These are phyloP conservation scores for Mycena venus DNA, from an alignment of 768 basidiomycete genomes.

Conservation along the genomic window DNA sequence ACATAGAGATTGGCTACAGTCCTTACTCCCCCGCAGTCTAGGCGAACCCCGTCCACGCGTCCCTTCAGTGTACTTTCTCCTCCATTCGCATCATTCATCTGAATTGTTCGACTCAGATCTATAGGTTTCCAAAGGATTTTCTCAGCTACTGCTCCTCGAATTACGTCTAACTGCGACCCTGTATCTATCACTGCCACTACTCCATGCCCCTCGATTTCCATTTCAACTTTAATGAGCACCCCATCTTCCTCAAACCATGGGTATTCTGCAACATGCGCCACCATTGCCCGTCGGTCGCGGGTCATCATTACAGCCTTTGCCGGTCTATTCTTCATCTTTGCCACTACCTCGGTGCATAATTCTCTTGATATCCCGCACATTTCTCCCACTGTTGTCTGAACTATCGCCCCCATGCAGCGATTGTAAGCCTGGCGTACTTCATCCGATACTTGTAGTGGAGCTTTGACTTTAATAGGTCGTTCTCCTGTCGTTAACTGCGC, in stretches of 20 bases:
- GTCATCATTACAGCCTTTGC: background rate
- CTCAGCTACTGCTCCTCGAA: background rate
- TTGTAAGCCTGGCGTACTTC: background rate
- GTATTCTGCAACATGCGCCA: background rate
- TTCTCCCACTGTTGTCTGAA: background rate
- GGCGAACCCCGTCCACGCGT: background rate
- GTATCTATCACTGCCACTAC: background rate
- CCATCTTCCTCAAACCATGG: conserved; percentile 3
- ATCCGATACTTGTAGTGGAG: background rate
- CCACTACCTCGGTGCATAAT: background rate
- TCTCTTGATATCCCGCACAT: background rate
- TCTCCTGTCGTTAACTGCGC: too few relatives aligned
- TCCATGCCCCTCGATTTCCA: background rate
- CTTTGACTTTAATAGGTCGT: background rate
- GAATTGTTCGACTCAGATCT: background rate
- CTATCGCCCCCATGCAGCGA: background rate
- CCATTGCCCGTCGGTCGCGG: background rate
- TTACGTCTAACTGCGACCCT: background rate
- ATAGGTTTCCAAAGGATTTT: background rate
- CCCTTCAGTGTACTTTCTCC: background rate
- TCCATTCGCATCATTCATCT: background rate
- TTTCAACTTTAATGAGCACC: background rate
- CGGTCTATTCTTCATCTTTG: background rate
- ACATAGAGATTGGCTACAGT: too few relatives aligned
- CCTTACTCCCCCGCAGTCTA: too few relatives aligned